Evolutionary conservation across 495 filamentous ascomycete species (phyloP), one percentile per base, ranked within the genome.

Genomic region (Aspergillus carlsbadensis): DNA sequence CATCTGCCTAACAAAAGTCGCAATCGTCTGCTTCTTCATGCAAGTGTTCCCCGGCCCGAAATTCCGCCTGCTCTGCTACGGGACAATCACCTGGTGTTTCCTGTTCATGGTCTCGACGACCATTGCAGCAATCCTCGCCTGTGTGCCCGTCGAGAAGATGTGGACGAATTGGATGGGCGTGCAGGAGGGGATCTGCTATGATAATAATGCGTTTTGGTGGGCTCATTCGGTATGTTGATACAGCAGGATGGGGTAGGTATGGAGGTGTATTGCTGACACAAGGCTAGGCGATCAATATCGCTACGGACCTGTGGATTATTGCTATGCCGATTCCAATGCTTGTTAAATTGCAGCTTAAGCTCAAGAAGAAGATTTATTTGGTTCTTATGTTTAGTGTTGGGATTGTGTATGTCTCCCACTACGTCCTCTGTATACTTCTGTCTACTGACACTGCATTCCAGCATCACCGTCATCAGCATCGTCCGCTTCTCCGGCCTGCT

Each of bases 251-350:
- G 15, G 6, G 31, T 37, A 6, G 35, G 11, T n/a, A 37, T 44
- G 24, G 42, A 44, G 20, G 10, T 26, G 11, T 21, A 18, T 5
- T 18, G 7, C n/a, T n/a, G n/a, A n/a, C n/a, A n/a, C n/a, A n/a
- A n/a, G n/a, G n/a, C n/a, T n/a, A 44, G 42, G 42, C 18, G 13
- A 44, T 44, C 42, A 44, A 44, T 22, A 44, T 44, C 42, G 42
- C 10, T 2, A 44, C 42, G 7, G 42, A 44, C n/a, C 42, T 44
- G 20, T 44, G 42, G 42, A 26, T 44, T 13, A 2, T 44, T 1
- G 42, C 6, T 5, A 44, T 44, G 42, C 42, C 42, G 17, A 24
- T 44, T 18, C 42, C 42, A 14, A 22, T 44, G 42, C 42, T 44
- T 4, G 5, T 44, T 18, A 24, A 26, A 14, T 22, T 44, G 21